These are phyloP conservation scores for Kluyveromyces marxianus DNA, from an alignment of 1,139 yeast species.

Conservation along the genomic window DNA sequence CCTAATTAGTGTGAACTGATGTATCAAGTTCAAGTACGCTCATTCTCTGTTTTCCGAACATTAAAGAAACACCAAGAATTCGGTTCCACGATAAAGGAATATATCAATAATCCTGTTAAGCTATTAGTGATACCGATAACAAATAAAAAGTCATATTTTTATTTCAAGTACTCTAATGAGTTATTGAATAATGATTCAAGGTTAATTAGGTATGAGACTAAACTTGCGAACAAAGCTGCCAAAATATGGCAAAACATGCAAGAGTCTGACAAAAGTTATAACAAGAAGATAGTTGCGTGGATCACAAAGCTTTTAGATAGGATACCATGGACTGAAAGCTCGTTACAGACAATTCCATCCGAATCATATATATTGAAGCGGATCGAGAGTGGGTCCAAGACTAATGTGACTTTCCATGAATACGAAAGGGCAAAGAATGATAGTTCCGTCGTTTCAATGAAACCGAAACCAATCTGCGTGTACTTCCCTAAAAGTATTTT, in stretches of 20 bases:
- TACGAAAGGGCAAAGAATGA: constrained; percentile 15
- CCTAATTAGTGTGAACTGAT: too few relatives aligned
- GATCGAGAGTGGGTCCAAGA: constrained; percentile 9
- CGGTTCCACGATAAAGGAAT: constrained; percentile 10
- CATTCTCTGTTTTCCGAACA: too few relatives aligned
- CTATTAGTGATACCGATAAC: constrained; percentile 57
- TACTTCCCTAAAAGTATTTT: constrained; percentile 24
- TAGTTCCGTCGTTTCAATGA: constrained; percentile 15
- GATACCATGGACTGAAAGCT: constrained; percentile 47
- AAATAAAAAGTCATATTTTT: constrained; percentile 44
- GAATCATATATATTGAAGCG: constrained; percentile 26
- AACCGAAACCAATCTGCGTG: constrained; percentile 28
- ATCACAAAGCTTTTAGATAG: constrained; percentile 37
- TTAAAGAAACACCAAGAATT: not conserved
- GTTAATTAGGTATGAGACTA: constrained; percentile 31
- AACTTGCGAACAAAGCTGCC: constrained; percentile 41
- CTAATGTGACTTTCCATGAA: constrained; percentile 8
- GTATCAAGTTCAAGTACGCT: too few relatives aligned
- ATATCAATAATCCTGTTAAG: constrained; percentile 35
- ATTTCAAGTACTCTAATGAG: constrained; percentile 47
- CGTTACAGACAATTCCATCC: constrained; percentile 45
- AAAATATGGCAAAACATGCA: constrained; percentile 40
- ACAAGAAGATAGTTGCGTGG: constrained; percentile 36
- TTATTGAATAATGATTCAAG: constrained; percentile 29
- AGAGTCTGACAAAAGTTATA: constrained; percentile 36